phyloP scores from a whole-genome alignment of 169 alveolate genomes.

The Amoebophrya sp. region DNA sequence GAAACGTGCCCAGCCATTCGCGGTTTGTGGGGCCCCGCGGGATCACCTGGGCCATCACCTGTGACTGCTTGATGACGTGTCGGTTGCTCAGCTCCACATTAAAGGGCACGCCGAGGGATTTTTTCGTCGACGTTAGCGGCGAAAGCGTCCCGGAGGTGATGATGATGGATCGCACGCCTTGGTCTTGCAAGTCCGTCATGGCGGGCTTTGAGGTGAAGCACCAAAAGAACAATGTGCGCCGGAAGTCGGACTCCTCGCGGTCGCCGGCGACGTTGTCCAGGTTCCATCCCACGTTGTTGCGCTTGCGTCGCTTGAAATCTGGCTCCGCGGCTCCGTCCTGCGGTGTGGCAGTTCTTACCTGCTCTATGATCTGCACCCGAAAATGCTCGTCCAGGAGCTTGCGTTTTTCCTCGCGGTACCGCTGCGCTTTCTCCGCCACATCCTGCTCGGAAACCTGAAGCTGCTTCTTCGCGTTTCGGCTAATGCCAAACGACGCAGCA shows the following conservation, averaged over 20 bases:
- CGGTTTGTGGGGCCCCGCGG: background rate
- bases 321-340: background rate
- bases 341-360: background rate
- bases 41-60: background rate
- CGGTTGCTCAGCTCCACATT: background rate
- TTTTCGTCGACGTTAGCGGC: background rate
- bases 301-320: background rate
- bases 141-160: background rate
- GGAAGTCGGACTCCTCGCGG: background rate
- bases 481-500: too few species aligned
- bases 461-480: too few species aligned
- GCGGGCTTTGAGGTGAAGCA: background rate
- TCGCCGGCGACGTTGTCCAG: background rate
- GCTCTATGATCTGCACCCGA: background rate
- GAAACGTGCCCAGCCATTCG: background rate
- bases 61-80: background rate
- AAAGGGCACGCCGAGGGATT: constrained; percentile 11
- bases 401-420: background rate
- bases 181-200: background rate
- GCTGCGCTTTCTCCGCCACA: background rate
- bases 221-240: constrained; percentile 3
- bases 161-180: background rate
- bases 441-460: too few species aligned
- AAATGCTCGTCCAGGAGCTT: background rate
- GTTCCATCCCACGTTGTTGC: background rate